Evolutionary conservation across 2,329 filamentous ascomycete genomes (phyloP), one percentile per base, ranked within the genome.

Genomic region (Arthroderma uncinatum): DNA sequence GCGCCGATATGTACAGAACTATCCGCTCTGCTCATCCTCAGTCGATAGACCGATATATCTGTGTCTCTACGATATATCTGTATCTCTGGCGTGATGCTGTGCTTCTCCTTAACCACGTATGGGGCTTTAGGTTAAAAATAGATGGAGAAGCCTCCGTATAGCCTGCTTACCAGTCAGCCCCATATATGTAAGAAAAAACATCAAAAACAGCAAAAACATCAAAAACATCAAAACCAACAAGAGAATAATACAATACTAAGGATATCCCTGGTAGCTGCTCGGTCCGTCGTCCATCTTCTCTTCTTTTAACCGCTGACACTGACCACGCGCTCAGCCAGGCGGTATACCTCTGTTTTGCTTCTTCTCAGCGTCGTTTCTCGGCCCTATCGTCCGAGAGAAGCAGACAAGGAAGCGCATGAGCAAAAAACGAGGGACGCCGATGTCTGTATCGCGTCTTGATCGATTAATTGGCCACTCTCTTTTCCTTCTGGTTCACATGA

Each of bases 361-460:
- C 12, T n/a, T 16, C 4, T 30, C 21, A 48, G 21, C 25, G 44
- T 21, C n/a, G 21, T 48, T 30, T 48, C 39, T 48, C 44, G 25
- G 44, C 44, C 44, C 28, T 48, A 48, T 48, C 44, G 44, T 48
- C 44, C 44, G 44, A 48, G 44, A 48, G 25, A 48, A 25, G 14
- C 2, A 4, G 23, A 8, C 39, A 7, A 16, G 14, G 19, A n/a
- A 7, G 19, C 6, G 16, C 6, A n/a, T 1, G 37, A 39, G 37
- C 37, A 39, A 19, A n/a, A 1, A 16, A 39, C 4, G 37, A 39
- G 14, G 14, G 19, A 39, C 37, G 37, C 5, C 23, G 10, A 21
- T 10, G 7, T 5, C 4, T 23, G 9, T 19, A 5, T 3, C 16
- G 5, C 14, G 9, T 42, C 16, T 8, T 6, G 10, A 7, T 19